Evolutionary conservation across 2,329 filamentous ascomycete species (phyloP), one percentile per base, ranked within the genome.

Genomic region (Scortechinia acanthostroma): DNA sequence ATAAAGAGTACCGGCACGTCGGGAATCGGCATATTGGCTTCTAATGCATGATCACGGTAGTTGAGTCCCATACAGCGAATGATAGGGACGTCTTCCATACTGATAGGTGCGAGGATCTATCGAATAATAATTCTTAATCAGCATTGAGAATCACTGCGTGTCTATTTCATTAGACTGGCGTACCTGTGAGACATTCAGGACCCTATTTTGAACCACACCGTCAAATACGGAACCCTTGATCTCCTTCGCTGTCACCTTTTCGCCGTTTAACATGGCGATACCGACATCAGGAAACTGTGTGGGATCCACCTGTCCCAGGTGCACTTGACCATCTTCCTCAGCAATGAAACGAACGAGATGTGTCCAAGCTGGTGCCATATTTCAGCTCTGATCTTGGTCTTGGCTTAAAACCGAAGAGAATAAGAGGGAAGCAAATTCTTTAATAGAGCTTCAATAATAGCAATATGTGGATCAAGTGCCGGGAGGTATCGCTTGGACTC

Each of bases 21-120:
- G 1, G 65, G 64, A 19, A 66, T 52, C 2, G 59, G 50, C 55
- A 65, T 56, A 42, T 58, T 59, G 43, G 60, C 60, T 52, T 69
- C 65, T 15, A 51, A 47, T 3, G 63, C 64, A 45, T 68, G 65
- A 50, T 68, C 58, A 25, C 54, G 55, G 51, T 70, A 70, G 55
- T 71, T 73, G 44, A 71, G 60, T 4, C 69, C 68, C 42, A 71
- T 54, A 51, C 68, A 71, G 25, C 68, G 64, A 43, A 71, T 67
- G 17, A 63, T 60, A 23, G 61, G 60, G 4, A 66, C 57, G 22
- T 70, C 60, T 13, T 56, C 47, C 17, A 47, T 47, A 1, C 55
- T 49, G 19, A 70, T 45, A 0, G 66, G 66, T 2, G 59, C 55
- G 16, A 69, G 52, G 35, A 61, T 50, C 50, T 53, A n/a, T 30